Conservation (phyloP, 1,284 basidiomycete species). For the Ceratobasidium papillatum region DNA sequence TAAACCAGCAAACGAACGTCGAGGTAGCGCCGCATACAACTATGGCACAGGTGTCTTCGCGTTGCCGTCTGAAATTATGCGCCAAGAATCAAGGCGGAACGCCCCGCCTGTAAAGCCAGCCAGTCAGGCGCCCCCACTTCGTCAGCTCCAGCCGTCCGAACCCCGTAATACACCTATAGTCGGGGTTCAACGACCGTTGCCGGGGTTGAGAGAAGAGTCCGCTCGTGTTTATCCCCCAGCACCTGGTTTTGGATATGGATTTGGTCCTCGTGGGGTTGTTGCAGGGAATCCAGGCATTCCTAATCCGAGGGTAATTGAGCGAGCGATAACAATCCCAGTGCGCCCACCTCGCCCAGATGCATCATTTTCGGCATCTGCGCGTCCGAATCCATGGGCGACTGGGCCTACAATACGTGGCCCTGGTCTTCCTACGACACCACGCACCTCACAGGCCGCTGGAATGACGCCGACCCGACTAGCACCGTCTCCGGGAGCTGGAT, state of each 20-base stretch:
- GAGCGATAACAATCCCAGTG: not conserved
- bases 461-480: not conserved
- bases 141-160: not conserved
- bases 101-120: not conserved
- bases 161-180: not conserved
- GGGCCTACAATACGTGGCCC: not conserved
- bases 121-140: not conserved
- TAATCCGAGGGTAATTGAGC: not conserved
- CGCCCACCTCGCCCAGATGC: not conserved
- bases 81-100: slow-evolving; percentile 16
- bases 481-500: not conserved
- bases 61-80: slow-evolving; percentile 29
- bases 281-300: not conserved
- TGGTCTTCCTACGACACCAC: not conserved
- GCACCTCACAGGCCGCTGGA: not conserved
- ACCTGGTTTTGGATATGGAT: not conserved
- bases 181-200: not conserved
- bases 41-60: slow-evolving; percentile 23
- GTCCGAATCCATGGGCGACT: not conserved
- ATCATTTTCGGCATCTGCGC: not conserved
- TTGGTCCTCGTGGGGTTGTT: not conserved
- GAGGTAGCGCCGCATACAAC: slow-evolving; percentile 31
- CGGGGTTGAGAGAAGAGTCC: not conserved
- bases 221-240: not conserved
- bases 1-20: slow-evolving; percentile 28